Evolutionary conservation across 225 moss, liverwort and hornwort species (phyloP), one percentile per base, ranked within the genome.

Genomic region (Climacium dendroides): DNA sequence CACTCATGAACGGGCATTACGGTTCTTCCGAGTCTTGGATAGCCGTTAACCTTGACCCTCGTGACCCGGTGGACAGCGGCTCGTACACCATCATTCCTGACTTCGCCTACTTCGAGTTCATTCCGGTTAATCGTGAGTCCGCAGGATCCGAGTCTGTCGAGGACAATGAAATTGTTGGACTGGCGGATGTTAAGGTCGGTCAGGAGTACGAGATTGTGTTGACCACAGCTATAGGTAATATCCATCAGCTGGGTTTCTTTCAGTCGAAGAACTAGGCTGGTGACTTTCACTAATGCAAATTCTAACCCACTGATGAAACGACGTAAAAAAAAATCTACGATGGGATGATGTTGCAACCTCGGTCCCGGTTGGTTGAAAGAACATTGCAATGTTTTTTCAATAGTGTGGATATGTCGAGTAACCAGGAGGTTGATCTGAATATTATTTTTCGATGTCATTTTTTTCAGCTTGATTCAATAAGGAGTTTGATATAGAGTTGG

Each of bases 141-240:
- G 22, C 54, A 23, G 89, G 69, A 43, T 71, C 71, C 25, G 92
- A 89, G n/a, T 78, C 45, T 5, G 58, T 78, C 16, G 88, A 88
- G 30, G 72, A 75, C 34, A 69, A 58, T 25, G 86, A 90, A 41
- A 83, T 90, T 69, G 87, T 92, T 25, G 95, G 95, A 87, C 88
- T 97, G 41, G 57, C 86, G 50, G 94, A 94, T 75, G 85, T 95
- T 15, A 71, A 93, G 87, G 67, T 94, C 67, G 94, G 94, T 58
- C 92, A 91, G 63, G 92, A 94, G 81, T 95, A 96, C 76, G 97
- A 96, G 85, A 74, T 97, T 39, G 85, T 95, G 53, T 81, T 94
- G 69, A 97, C 94, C 32, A 97, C 94, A 43, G 58, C 61, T 43
- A 71, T 93, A 88, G 97, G 97, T 95, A 80, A 8, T 72, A 29